Evolutionary conservation across 805 yeast species (phyloP).

Genomic region (Myxozyma nipponensis): DNA sequence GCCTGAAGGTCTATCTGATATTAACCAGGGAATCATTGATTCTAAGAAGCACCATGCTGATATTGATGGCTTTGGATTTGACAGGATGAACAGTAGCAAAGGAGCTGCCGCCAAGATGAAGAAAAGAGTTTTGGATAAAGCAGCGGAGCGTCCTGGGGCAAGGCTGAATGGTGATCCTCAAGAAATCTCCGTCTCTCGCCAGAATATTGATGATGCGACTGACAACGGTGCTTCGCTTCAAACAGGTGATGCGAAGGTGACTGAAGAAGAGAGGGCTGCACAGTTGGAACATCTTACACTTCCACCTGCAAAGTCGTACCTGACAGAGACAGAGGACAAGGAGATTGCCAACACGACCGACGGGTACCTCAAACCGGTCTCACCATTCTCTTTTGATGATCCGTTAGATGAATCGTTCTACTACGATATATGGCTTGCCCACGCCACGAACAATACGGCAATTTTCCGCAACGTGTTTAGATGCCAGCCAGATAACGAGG

Average conservation of each 20-base stretch:
- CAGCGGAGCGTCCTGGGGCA: background rate
- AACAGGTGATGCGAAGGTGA: background rate
- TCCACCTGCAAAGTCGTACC: slow-evolving; percentile 14
- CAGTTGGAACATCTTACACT: slow-evolving; percentile 9
- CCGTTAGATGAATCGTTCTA: slow-evolving; percentile 79
- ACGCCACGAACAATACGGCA: slow-evolving; percentile 78
- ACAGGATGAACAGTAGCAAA: slow-evolving; percentile 15
- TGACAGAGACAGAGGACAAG: slow-evolving; percentile 26
- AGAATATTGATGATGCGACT: background rate
- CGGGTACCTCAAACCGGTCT: slow-evolving; percentile 51
- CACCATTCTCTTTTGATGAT: slow-evolving; percentile 85
- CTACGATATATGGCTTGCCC: slow-evolving; percentile 79
- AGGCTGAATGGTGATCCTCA: background rate
- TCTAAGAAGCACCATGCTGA: slow-evolving; percentile 6
- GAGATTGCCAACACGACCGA: slow-evolving; percentile 51
- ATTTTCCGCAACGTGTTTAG: slow-evolving; percentile 83
- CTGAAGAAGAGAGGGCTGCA: slow-evolving; percentile 1
- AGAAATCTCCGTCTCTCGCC: slow-evolving; percentile 12
- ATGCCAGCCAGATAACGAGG: slow-evolving; percentile 91
- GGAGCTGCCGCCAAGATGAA: slow-evolving; percentile 19
- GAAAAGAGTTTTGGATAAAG: slow-evolving; percentile 1
- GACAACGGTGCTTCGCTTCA: background rate
- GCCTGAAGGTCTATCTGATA: background rate
- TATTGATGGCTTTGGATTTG: slow-evolving; percentile 18
- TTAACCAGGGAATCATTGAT: background rate